Percentiles rank a stretch among this genome's conserved stretches.
Evolutionary conservation across 352 stramenopile species (phyloP).

Genomic region (Globisporangium paddicum): DNA sequence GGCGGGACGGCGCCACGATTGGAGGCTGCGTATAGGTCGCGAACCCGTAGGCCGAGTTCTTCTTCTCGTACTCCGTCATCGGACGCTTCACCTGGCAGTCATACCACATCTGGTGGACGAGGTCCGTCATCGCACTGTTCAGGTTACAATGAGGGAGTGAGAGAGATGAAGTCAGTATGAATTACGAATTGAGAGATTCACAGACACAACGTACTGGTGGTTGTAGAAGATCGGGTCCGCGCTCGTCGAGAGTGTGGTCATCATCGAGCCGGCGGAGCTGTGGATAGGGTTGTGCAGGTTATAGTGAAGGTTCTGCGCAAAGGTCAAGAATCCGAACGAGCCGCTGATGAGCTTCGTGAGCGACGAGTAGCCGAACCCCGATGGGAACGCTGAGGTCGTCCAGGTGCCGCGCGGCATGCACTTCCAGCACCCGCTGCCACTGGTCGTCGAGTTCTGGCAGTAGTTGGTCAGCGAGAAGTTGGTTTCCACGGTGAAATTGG

Average conservation of each 20-base stretch:
- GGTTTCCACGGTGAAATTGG: conserved; percentile 7
- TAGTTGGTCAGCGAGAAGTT: conserved; percentile 32
- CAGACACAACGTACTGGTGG: conserved; percentile 51
- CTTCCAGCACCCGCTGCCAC: conserved; percentile 25
- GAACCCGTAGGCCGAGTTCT: conserved; percentile 44
- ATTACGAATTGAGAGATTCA: not conserved
- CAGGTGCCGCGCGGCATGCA: conserved; percentile 58
- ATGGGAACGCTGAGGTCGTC: conserved; percentile 34
- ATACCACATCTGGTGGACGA: conserved; percentile 63
- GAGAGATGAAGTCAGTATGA: not conserved
- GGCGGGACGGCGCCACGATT: conserved; percentile 22
- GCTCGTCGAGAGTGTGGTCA: conserved; percentile 39
- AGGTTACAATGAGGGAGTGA: not conserved
- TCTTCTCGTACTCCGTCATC: conserved; percentile 50
- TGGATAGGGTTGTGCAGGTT: conserved; percentile 67
- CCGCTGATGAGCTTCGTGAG: conserved; percentile 40
- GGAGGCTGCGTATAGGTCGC: conserved; percentile 26
- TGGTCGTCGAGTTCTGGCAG: conserved; percentile 44
- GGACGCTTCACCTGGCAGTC: conserved; percentile 53
- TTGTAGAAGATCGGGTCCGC: conserved; percentile 75
- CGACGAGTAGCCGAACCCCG: conserved; percentile 51
- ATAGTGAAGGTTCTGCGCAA: conserved; percentile 56
- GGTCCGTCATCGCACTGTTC: conserved; percentile 44
- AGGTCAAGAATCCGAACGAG: conserved; percentile 39
- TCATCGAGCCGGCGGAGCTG: conserved; percentile 37